These are phyloP conservation scores for Dictyostelium brefeldianum DNA, from an alignment of 78 protist species.

Conservation along the genomic window DNA sequence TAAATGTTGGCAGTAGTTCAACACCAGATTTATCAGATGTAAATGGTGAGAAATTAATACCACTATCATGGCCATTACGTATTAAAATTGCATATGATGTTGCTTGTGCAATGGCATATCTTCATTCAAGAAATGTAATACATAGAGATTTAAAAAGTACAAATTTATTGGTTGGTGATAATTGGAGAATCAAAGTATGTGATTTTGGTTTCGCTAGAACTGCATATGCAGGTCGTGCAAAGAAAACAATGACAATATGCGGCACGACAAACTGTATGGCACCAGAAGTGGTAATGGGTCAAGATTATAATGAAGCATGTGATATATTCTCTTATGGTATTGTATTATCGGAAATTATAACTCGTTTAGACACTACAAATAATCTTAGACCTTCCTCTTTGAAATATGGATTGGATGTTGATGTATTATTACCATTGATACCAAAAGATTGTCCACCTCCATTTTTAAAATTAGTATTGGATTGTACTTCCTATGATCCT, in stretches of 20 bases:
- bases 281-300: slow-evolving; percentile 67
- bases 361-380: slow-evolving; percentile 55
- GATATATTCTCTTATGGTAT: slow-evolving; percentile 74
- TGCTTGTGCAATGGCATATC: slow-evolving; percentile 82
- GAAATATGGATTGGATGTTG: slow-evolving; percentile 65
- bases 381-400: slow-evolving; percentile 25
- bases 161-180: slow-evolving; percentile 78
- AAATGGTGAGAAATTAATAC: slow-evolving; percentile 20
- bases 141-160: slow-evolving; percentile 78
- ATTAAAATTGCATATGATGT: slow-evolving; percentile 78
- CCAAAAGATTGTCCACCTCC: slow-evolving; percentile 81
- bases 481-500: slow-evolving; percentile 60
- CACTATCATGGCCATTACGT: slow-evolving; percentile 47
- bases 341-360: slow-evolving; percentile 58
- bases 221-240: slow-evolving; percentile 24
- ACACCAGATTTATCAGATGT: slow-evolving; percentile 30
- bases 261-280: slow-evolving; percentile 67
- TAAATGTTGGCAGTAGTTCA: slow-evolving; percentile 59
- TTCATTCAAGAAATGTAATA: slow-evolving; percentile 77
- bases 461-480: slow-evolving; percentile 51
- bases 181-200: slow-evolving; percentile 74
- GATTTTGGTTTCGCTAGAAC: slow-evolving; percentile 66
- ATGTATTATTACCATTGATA: slow-evolving; percentile 39
- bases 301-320: slow-evolving; percentile 59
- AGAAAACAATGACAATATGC: slow-evolving; percentile 67